phyloP scores from a whole-genome alignment of 2,329 filamentous ascomycete genomes.

The Zymoseptoria ardabiliae region DNA sequence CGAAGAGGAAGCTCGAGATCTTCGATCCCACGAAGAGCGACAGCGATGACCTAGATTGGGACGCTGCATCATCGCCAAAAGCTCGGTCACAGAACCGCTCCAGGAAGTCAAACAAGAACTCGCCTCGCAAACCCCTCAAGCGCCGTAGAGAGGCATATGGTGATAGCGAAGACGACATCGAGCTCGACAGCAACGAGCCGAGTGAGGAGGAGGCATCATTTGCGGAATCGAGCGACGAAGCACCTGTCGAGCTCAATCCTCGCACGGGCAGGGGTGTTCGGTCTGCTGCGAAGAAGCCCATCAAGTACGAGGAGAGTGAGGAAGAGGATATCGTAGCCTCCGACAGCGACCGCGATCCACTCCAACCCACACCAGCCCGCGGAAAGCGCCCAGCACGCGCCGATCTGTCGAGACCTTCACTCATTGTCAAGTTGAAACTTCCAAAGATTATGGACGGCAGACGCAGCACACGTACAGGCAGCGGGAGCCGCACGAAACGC shows the following conservation, averaged over 20 bases:
- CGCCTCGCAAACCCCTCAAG: constrained; percentile 22
- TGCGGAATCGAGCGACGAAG: constrained; percentile 40
- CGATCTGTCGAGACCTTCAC: constrained; percentile 13
- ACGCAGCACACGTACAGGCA: constrained; percentile 31
- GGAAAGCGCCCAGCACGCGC: constrained; percentile 7
- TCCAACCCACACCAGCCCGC: constrained; percentile 13
- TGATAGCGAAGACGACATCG: constrained; percentile 43
- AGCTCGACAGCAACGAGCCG: constrained; percentile 30
- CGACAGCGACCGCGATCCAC: constrained; percentile 24
- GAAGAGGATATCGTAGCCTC: constrained; percentile 41
- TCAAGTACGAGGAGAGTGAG: constrained; percentile 49
- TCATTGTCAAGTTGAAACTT: constrained; percentile 38
- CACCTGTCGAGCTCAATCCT: constrained; percentile 48
- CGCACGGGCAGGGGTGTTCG: constrained; percentile 49
- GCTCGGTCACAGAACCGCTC: constrained; percentile 19
- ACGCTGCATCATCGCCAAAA: constrained; percentile 16
- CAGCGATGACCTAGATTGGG: constrained; percentile 33
- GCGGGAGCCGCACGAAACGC: constrained; percentile 31
- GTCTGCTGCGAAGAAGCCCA: constrained; percentile 47
- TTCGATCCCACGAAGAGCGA: constrained; percentile 32
- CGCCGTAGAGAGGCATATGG: constrained; percentile 33
- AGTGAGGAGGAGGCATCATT: constrained; percentile 37
- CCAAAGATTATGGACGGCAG: constrained; percentile 12
- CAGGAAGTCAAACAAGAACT: constrained; percentile 20
- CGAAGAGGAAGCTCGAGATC: constrained; percentile 33